phyloP scores from a whole-genome alignment of 192 early-diverging fungal genomes.

The Obelidium mucronatum region DNA sequence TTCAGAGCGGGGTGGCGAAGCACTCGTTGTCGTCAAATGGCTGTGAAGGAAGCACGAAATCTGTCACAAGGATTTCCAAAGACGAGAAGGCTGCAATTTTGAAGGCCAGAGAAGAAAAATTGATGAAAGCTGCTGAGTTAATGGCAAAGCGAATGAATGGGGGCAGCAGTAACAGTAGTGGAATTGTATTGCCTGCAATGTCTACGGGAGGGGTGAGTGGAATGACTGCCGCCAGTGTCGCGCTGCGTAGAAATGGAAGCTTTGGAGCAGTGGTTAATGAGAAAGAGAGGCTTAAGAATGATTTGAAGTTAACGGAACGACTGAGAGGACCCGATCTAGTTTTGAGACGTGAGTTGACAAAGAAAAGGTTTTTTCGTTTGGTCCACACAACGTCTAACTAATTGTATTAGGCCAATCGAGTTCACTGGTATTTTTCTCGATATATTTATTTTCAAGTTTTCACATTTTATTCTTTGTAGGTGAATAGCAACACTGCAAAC shows the following conservation, averaged over 20 bases:
- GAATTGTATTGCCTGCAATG: not conserved
- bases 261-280: not conserved
- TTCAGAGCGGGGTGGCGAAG: not conserved
- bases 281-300: slow-evolving; percentile 29
- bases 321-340: slow-evolving; percentile 12
- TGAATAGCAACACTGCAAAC: no score
- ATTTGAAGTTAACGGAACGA: slow-evolving; percentile 26
- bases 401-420: no score
- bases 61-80: not conserved
- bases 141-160: slow-evolving; percentile 32
- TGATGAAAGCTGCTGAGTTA: not conserved
- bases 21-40: no score
- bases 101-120: slow-evolving; percentile 12
- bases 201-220: not conserved
- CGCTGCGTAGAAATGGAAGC: not conserved
- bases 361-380: no score
- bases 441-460: not conserved
- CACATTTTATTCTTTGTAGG: no score
- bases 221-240: not conserved
- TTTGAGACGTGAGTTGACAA: slow-evolving; percentile 25
- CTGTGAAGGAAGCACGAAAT: no score
- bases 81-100: not conserved
- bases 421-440: no score
- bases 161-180: not conserved
- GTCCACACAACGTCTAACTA: no score